Base-by-base conservation (phyloP, 2,329 filamentous ascomycete species). In the Nemania serpens region DNA sequence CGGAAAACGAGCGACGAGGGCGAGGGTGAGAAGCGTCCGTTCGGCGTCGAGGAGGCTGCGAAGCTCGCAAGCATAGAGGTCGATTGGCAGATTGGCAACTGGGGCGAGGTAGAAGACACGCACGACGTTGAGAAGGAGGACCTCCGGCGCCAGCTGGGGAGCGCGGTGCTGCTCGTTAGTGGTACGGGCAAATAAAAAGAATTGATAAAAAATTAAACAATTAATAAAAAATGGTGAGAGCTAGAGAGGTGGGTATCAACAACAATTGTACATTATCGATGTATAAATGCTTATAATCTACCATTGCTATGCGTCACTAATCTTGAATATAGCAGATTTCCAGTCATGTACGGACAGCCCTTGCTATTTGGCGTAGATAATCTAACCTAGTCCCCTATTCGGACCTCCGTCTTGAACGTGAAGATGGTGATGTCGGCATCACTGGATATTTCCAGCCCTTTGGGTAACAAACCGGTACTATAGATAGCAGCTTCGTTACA, bases 91-190 rank as follows among this genome's bases (percentile, higher is more conserved):
- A 96, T 89, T 1, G 80, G 84, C 29, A 88, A 90, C 76, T 98
- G 95, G 94, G 95, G 95, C 9, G 93, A 97, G 80, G 95, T 99
- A 0, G 95, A 99, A 75, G 93, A 99, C 76, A 97, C 93, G 29
- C 95, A 99, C 77, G 95, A 99, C 80, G 95, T 99, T 1, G 90
- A 96, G 70, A 91, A 88, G 75, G 94, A 96, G 76, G 95, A 99
- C 76, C 69, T 98, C 66, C 85, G 87, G 73, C 84, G 94, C 70
- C 95, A 98, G 78, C 78, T 98, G 61, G 95, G 94, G 13, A 96
- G 92, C 74, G 91, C 92, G 11, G 83, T 97, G 15, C 74, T 98
- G 71, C 78, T 98, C 51, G 90, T 97, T 10, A 88, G 86, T 58
- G 90, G 90, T 1, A 80, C 76, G 6, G 75, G 77, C 17, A 58